Percentiles rank a stretch among this genome's conserved stretches.
Conservation (phyloP, 1,139 yeast genomes). For the Scheffersomyces titani region DNA sequence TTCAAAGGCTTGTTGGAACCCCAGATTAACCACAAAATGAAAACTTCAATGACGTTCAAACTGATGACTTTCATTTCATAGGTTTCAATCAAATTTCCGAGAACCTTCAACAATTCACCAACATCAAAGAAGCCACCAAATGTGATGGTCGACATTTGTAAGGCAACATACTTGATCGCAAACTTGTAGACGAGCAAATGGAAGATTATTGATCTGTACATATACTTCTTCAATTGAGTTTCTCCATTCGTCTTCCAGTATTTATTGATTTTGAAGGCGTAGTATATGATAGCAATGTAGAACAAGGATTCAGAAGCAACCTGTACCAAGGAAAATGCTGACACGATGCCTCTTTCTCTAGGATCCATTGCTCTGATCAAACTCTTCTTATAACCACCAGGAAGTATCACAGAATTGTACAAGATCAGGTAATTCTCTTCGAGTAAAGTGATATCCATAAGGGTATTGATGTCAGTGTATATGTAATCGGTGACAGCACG, state of each 20-base stretch:
- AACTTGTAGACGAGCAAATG: conserved; percentile 12
- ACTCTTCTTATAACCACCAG: background rate
- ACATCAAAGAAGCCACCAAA: conserved; percentile 13
- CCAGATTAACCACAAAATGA: conserved; percentile 15
- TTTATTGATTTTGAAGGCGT: background rate
- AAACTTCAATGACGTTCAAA: conserved; percentile 8
- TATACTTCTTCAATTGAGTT: background rate
- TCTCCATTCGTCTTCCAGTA: background rate
- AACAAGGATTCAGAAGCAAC: background rate
- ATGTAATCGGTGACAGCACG: background rate
- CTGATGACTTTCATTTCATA: conserved; percentile 2
- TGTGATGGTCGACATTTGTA: conserved; percentile 5
- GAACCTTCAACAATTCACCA: conserved; percentile 10
- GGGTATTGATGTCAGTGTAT: background rate
- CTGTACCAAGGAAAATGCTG: background rate
- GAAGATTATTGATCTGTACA: conserved; percentile 6
- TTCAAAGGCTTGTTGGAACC: conserved; percentile 4
- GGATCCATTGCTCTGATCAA: background rate
- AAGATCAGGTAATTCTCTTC: background rate
- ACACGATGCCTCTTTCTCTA: background rate
- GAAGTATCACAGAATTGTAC: background rate
- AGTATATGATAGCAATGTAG: background rate
- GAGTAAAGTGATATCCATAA: background rate
- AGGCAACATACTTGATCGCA: conserved; percentile 6
- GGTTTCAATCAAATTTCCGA: conserved; percentile 3